phyloP scores from a whole-genome alignment of 306 rosid genomes.

The Begonia masoniana region DNA sequence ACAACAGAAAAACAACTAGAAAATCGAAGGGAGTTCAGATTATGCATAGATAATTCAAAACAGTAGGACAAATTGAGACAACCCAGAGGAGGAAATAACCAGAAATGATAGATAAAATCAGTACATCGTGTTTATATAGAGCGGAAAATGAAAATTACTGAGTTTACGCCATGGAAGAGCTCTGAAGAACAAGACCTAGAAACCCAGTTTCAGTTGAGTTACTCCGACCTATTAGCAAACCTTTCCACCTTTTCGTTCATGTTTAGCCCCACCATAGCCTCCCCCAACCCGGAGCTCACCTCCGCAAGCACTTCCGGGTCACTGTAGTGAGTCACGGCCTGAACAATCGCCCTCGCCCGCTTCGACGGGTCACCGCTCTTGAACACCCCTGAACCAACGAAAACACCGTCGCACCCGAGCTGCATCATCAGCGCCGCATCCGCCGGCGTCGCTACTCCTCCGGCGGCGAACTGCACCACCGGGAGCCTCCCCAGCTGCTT shows the following conservation, averaged over 20 bases:
- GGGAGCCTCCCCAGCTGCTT: conserved; percentile 84
- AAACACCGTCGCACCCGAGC: conserved; percentile 78
- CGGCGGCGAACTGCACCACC: conserved; percentile 83
- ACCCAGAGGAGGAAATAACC: no score
- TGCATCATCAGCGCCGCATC: conserved; percentile 95
- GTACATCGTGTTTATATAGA: no score
- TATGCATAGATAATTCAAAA: no score
- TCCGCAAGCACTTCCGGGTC: conserved; percentile 70
- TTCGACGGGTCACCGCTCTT: conserved; percentile 86
- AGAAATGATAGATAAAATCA: no score
- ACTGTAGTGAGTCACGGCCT: conserved; percentile 77
- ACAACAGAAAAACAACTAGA: no score
- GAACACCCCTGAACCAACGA: conserved; percentile 84
- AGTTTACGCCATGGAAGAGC: no score
- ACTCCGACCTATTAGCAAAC: conserved; percentile 66
- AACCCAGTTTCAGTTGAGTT: neutral
- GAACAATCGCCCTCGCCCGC: conserved; percentile 79
- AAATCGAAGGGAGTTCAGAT: no score
- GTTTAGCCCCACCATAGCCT: conserved; percentile 84
- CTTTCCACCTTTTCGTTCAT: conserved; percentile 64
- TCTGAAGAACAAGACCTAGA: no score
- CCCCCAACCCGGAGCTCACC: conserved; percentile 76
- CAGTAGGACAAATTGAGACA: no score
- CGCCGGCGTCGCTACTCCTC: conserved; percentile 88
- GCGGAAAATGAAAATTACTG: no score